These are phyloP conservation scores for Picea glauca DNA, from an alignment of 75 land plant species.

Conservation along the genomic window DNA sequence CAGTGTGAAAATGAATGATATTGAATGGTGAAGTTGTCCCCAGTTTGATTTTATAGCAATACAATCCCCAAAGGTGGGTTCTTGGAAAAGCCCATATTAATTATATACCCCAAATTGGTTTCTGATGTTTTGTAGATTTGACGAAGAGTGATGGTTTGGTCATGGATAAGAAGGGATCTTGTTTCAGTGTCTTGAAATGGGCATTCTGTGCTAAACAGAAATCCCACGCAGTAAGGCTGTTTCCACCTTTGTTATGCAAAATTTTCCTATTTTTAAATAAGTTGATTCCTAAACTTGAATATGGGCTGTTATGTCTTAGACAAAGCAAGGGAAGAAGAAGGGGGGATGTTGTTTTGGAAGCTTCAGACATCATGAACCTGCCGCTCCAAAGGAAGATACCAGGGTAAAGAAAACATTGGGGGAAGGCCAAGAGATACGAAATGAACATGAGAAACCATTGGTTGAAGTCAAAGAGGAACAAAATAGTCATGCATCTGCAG, in stretches of 20 bases:
- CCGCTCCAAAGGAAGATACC: neutral
- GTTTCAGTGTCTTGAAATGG: neutral
- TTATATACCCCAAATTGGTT: neutral
- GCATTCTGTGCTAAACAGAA: neutral
- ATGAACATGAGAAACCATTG: neutral
- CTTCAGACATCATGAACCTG: neutral
- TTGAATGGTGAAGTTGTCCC: too few relatives aligned
- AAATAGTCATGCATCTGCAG: slow-evolving; percentile 11
- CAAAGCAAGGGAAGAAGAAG: neutral
- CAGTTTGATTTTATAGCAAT: too few relatives aligned
- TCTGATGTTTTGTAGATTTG: neutral
- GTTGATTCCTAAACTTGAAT: neutral
- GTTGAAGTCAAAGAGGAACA: slow-evolving; percentile 7
- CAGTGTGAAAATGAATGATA: too few relatives aligned
- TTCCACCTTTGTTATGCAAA: neutral
- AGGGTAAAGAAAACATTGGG: neutral
- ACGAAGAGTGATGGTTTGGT: neutral
- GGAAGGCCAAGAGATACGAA: neutral
- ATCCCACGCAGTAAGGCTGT: neutral
- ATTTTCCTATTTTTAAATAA: neutral
- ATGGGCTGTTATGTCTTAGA: neutral
- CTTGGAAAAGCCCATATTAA: neutral
- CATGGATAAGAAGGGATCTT: neutral
- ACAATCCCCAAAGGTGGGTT: neutral
- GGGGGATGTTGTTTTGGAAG: neutral